These are phyloP conservation scores for Penicillium hesseltinei DNA, from an alignment of 2,329 filamentous ascomycete genomes.

Conservation along the genomic window DNA sequence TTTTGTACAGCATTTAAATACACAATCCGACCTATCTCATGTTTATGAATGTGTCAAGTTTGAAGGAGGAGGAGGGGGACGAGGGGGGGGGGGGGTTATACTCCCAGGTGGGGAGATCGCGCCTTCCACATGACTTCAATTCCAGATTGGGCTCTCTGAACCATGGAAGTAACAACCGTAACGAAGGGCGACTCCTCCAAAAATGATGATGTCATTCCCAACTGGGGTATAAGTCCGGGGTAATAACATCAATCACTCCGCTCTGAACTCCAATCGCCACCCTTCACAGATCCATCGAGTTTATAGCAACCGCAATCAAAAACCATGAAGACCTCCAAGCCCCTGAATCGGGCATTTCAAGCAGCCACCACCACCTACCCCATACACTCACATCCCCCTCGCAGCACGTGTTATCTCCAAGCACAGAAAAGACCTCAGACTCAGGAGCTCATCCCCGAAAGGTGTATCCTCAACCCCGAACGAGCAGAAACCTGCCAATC, in stretches of 20 bases:
- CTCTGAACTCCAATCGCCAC: not conserved
- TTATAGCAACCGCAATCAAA: not conserved
- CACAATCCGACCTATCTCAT: not conserved
- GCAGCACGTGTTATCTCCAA: slow-evolving; percentile 1
- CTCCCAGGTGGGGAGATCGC: not conserved
- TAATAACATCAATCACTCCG: not conserved
- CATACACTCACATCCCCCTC: not conserved
- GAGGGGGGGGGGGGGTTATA: not conserved
- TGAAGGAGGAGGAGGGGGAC: no score
- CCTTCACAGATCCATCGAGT: not conserved
- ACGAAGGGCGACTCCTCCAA: no score
- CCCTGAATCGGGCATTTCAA: not conserved
- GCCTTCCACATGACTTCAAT: not conserved
- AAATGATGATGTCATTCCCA: slow-evolving; percentile 5
- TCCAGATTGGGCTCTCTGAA: not conserved
- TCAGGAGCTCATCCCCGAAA: slow-evolving; percentile 9
- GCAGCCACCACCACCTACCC: not conserved
- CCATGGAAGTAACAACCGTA: no score
- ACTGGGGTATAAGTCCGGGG: not conserved
- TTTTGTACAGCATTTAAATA: slow-evolving; percentile 38
- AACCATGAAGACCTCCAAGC: not conserved
- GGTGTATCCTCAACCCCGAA: slow-evolving; percentile 21
- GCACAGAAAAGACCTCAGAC: not conserved
- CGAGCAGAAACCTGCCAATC: slow-evolving; percentile 23
- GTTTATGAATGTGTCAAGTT: not conserved